These are phyloP conservation scores for Wallacemonas rigidus DNA, from an alignment of 208 protist species.

Conservation along the genomic window DNA sequence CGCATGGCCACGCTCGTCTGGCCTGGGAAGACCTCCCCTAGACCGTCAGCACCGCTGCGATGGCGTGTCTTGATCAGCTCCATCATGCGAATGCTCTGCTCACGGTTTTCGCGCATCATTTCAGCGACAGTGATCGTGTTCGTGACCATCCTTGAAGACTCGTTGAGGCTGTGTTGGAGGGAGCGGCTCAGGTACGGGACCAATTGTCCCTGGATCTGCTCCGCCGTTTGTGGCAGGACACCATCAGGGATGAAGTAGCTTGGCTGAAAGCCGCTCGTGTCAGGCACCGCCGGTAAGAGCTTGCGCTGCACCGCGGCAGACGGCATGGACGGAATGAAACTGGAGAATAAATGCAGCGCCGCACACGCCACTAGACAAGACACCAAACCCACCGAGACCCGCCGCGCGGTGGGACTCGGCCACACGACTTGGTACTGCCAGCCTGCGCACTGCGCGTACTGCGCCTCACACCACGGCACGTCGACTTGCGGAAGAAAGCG, in stretches of 20 bases:
- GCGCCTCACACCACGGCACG: constrained; percentile 22
- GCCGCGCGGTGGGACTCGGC: not conserved
- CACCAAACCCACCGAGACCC: constrained; percentile 36
- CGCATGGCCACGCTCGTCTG: no score
- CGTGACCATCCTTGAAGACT: constrained; percentile 48
- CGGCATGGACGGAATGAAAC: constrained; percentile 48
- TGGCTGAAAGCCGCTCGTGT: constrained; percentile 71
- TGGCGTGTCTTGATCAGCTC: constrained; percentile 37
- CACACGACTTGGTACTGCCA: constrained; percentile 25
- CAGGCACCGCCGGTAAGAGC: constrained; percentile 46
- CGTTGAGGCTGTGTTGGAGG: constrained; percentile 37
- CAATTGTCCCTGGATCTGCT: constrained; percentile 34
- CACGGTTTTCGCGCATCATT: constrained; percentile 72
- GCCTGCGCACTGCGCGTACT: constrained; percentile 23
- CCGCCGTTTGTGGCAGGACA: constrained; percentile 30
- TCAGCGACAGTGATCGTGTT: constrained; percentile 63
- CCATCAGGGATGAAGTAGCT: constrained; percentile 79
- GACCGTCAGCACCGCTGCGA: not conserved
- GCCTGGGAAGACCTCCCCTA: no score
- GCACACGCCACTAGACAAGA: constrained; percentile 44
- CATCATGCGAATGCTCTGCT: constrained; percentile 53
- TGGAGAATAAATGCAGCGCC: constrained; percentile 34
- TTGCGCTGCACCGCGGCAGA: constrained; percentile 5
- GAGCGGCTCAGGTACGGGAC: constrained; percentile 36
- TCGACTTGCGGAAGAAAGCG: constrained; percentile 16